Conservation (phyloP, 495 filamentous ascomycete species). For the Podospora bellae-mahoneyi region DNA sequence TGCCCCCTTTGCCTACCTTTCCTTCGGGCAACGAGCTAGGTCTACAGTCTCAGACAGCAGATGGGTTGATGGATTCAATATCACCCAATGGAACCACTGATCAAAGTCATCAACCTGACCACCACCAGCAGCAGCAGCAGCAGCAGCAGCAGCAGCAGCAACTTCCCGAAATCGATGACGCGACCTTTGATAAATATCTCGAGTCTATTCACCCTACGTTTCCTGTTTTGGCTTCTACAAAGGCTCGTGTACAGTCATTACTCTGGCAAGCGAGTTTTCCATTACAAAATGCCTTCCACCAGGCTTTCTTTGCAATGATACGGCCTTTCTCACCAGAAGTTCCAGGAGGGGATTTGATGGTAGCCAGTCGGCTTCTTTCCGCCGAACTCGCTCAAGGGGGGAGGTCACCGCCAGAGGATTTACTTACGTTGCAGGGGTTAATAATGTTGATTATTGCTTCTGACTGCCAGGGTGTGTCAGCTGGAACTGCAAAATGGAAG, state of each 20-base stretch:
- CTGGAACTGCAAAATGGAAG: conserved; percentile 32
- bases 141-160: conserved; percentile 1
- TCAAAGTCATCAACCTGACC: conserved; percentile 27
- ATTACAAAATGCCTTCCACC: conserved; percentile 68
- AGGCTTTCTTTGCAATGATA: conserved; percentile 61
- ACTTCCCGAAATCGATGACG: conserved; percentile 41
- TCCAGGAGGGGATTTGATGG: conserved; percentile 37
- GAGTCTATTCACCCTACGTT: conserved; percentile 67
- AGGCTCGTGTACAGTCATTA: conserved; percentile 57
- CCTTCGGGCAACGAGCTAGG: conserved; percentile 18
- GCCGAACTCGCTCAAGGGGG: conserved; percentile 52
- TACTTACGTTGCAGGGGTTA: conserved; percentile 62
- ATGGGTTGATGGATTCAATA: conserved; percentile 21
- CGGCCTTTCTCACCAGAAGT: conserved; percentile 38
- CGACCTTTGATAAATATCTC: conserved; percentile 62
- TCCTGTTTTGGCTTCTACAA: conserved; percentile 68
- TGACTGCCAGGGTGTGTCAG: conserved; percentile 45
- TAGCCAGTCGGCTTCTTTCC: conserved; percentile 49
- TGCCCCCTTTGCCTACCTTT: conserved; percentile 31
- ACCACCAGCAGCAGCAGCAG: too few relatives aligned
- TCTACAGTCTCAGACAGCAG: conserved; percentile 29
- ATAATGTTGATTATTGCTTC: conserved; percentile 59
- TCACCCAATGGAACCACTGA: conserved; percentile 27
- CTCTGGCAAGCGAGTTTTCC: conserved; percentile 57
- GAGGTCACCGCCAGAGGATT: conserved; percentile 47